Conservation (phyloP, 805 yeast genomes). For the Yarrowia bubula region DNA sequence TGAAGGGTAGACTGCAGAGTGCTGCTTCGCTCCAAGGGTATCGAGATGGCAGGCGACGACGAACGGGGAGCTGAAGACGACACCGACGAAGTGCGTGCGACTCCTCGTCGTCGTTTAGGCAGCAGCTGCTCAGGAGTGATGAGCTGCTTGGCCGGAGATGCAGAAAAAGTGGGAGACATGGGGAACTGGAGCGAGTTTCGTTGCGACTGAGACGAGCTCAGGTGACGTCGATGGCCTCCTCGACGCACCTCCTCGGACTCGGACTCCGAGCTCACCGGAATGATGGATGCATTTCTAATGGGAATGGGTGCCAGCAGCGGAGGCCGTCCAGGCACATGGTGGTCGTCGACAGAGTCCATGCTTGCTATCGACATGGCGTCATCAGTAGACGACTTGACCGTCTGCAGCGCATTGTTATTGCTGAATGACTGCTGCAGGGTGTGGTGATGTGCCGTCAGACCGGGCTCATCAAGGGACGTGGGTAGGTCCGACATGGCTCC, state of each 20-base stretch:
- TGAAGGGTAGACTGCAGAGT: neutral
- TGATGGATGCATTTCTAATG: conserved; percentile 11
- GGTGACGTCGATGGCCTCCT: conserved; percentile 4
- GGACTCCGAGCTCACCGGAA: conserved; percentile 19
- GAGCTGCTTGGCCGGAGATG: conserved; percentile 22
- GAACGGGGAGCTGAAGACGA: neutral
- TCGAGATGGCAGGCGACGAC: conserved; percentile 7
- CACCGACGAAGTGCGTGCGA: neutral
- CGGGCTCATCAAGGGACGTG: conserved; percentile 3
- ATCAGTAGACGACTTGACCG: conserved; percentile 14
- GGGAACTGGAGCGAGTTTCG: conserved; percentile 11
- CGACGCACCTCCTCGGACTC: conserved; percentile 15
- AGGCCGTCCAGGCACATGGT: neutral
- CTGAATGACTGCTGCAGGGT: neutral
- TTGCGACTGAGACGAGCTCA: conserved; percentile 22
- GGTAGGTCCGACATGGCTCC: conserved; percentile 2
- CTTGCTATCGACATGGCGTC: conserved; percentile 10
- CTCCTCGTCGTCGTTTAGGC: conserved; percentile 10
- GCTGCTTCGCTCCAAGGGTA: neutral
- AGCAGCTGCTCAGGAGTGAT: conserved; percentile 18
- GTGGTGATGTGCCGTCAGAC: neutral
- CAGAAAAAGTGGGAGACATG: conserved; percentile 17
- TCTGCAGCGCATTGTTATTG: neutral
- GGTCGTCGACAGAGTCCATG: neutral
- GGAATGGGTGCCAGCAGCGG: conserved; percentile 21